Base-by-base conservation (phyloP, 225 moss, liverwort and hornwort species). In the Straminergon stramineum region DNA sequence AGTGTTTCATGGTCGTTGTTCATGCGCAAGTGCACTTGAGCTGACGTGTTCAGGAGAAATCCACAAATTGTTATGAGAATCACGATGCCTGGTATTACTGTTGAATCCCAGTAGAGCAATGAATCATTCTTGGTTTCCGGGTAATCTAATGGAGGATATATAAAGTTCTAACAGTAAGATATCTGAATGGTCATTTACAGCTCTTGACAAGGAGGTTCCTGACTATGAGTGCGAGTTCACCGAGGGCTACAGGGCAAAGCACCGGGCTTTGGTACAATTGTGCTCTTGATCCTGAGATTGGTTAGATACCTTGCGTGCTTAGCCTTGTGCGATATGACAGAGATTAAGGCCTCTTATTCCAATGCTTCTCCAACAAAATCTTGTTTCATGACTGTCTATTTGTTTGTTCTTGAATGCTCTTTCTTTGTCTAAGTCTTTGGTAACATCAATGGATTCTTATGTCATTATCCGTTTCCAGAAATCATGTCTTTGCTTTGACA, bases 151-250 rank as follows among this genome's bases (percentile, higher is more conserved):
- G 30, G 48, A 26, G 43, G 35, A 60, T 58, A 15, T 55, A 32
- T 6, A 1, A 73, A n/a, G 30, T 69, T 69, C 76, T 81, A 28
- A 81, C 31, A 32, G 52, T 63, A 81, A 85, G 62, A 37, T 51
- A 77, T 57, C 17, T 63, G 69, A 82, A 53, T 83, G 85, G 68
- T 10, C 56, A 56, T 37, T 48, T 86, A 84, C 92, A 99, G 97
- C 96, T 77, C 95, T 99, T 78, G 96, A 96, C 77, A 95, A 92
- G 88, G 92, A 88, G 88, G 84, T 99, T 65, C 96, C 96, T 10
- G 95, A 97, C 31, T 97, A 97, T 71, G 96, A 99, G 91, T 97
- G 97, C 51, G 95, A 91, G 55, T 82, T 62, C 88, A 99, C 97
- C 22, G 95, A 96, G 52, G 96, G 95, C 74, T 99, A 94, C 91